phyloP scores from a whole-genome alignment of 306 rosid species.

The Begonia fuchsioides region DNA sequence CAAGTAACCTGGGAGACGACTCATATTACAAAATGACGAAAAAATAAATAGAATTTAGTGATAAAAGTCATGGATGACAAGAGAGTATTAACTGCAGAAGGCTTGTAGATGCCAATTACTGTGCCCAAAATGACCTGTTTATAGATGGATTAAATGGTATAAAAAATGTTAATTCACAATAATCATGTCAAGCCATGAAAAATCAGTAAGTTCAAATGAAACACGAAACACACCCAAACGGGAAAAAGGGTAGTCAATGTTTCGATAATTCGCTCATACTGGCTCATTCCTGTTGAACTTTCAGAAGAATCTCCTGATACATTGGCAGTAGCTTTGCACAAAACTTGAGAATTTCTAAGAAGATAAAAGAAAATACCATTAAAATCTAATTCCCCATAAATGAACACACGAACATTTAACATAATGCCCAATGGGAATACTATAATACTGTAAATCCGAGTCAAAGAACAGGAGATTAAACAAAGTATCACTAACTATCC shows the following conservation, averaged over 20 bases:
- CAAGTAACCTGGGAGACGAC: slow-evolving; percentile 59
- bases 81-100: slow-evolving; percentile 49
- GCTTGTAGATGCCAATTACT: slow-evolving; percentile 66
- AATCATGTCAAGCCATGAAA: background rate
- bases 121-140: slow-evolving; percentile 75
- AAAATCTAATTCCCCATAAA: background rate
- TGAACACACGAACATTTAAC: background rate
- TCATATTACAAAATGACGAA: slow-evolving; percentile 10
- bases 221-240: slow-evolving; percentile 53
- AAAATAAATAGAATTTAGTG: slow-evolving; percentile 10
- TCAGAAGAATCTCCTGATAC: slow-evolving; percentile 50
- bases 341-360: slow-evolving; percentile 36
- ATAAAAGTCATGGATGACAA: slow-evolving; percentile 10
- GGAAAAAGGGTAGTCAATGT: slow-evolving; percentile 86
- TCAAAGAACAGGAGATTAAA: background rate
- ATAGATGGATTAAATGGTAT: slow-evolving; percentile 4
- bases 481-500: background rate
- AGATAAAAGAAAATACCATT: slow-evolving; percentile 6
- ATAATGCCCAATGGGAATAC: background rate
- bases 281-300: slow-evolving; percentile 28
- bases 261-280: slow-evolving; percentile 60
- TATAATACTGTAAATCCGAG: background rate
- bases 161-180: background rate
- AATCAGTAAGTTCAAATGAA: background rate
- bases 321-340: slow-evolving; percentile 44